Evolutionary conservation across 2,329 filamentous ascomycete species (phyloP), one percentile per base, ranked within the genome.

Genomic region (Fusarium nisikadoi): DNA sequence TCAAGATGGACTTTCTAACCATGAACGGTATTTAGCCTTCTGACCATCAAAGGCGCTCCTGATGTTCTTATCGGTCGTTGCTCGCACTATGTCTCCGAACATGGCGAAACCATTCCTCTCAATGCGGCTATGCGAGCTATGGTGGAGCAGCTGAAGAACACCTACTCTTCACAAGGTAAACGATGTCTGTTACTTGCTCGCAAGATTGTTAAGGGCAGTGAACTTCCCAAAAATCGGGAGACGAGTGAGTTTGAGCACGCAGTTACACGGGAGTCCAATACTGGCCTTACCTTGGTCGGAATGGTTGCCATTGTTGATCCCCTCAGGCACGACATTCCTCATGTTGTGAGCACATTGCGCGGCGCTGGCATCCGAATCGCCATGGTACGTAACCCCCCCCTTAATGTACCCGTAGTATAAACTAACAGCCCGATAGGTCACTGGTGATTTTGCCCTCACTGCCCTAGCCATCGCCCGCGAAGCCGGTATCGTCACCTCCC

Each of bases 21-120:
- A 5, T 10, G 5, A 4, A 5, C 8, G 5, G 0, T 2, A 1
- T 27, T 0, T 20, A 87, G 84, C 2, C 82, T 92, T 0, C 81
- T 94, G 46, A 92, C 91, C n/a, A 92, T 94, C 78, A 94, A 95
- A 79, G 93, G 93, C 2, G 93, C 92, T 0, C 92, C 93, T 0
- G 93, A 95, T 76, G 89, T 94, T 36, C 84, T 95, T 1, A 86
- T 95, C 4, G 83, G 85, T 3, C 84, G 91, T 0, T 65, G 62
- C 25, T 57, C 60, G 5, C 36, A 65, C 36, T 65, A 65, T 17
- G 58, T 65, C 17, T 65, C 62, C 2, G 47, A 65, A 9, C 47
- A 65, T 6, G 29, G 27, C 3, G 62, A 63, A 3, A 47, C 36
- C 1, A 10, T 65, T 0, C 14, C 60, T 7, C 61, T 65, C 5